Conservation (phyloP, 2,329 filamentous ascomycete genomes). For the Metarhizium guizhouense region DNA sequence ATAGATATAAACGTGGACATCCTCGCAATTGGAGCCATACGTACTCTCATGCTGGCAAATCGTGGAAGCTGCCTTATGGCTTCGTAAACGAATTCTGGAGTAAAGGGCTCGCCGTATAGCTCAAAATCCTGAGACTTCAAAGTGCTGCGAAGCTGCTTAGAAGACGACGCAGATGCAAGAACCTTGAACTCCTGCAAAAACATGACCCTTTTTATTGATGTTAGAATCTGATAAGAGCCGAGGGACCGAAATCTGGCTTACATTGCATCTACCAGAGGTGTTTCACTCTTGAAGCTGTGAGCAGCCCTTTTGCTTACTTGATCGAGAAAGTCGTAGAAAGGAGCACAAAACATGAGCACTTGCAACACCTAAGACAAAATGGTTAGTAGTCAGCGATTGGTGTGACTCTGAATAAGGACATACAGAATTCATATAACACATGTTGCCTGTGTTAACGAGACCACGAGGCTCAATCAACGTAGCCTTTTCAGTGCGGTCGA, state of each 20-base stretch:
- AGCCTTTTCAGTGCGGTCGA: conserved; percentile 56
- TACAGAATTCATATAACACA: conserved; percentile 99
- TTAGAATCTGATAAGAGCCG: neutral
- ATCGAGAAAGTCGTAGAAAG: conserved; percentile 91
- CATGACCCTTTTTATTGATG: conserved; percentile 54
- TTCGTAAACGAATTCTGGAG: conserved; percentile 90
- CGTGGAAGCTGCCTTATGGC: conserved; percentile 78
- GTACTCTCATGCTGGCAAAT: conserved; percentile 85
- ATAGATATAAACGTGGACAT: no score
- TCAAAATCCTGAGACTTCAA: conserved; percentile 80
- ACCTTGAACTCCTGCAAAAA: conserved; percentile 89
- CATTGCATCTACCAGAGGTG: conserved; percentile 89
- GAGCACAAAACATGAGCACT: conserved; percentile 85
- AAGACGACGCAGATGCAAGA: conserved; percentile 67
- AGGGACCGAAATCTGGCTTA: conserved; percentile 37
- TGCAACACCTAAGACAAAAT: conserved; percentile 64
- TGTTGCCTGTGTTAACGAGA: conserved; percentile 93
- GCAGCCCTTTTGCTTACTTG: conserved; percentile 74
- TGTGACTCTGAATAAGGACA: conserved; percentile 25
- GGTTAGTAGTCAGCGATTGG: conserved; percentile 22
- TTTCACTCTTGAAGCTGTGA: conserved; percentile 91
- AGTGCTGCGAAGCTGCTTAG: conserved; percentile 62
- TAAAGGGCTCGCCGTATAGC: conserved; percentile 84
- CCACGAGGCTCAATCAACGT: conserved; percentile 87
- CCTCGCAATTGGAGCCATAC: conserved; percentile 19